phyloP scores from a whole-genome alignment of 768 basidiomycete species.

The Tremella yokohamensis region DNA sequence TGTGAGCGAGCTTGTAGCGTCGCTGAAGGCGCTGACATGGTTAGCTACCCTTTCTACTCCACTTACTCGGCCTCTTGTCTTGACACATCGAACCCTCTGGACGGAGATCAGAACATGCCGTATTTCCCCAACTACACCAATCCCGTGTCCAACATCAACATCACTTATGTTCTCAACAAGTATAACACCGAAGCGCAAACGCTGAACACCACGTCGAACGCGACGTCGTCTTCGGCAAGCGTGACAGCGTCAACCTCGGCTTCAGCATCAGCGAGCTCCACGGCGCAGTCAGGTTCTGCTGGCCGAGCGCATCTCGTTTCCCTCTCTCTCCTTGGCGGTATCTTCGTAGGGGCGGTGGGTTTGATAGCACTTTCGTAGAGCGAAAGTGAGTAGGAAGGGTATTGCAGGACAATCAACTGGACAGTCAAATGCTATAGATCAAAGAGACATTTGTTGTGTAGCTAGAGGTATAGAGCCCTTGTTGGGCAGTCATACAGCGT shows the following conservation, averaged over 20 bases:
- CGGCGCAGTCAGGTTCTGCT: not conserved
- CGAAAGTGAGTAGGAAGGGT: no score
- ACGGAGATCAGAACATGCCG: constrained; percentile 32
- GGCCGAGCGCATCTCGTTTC: no score
- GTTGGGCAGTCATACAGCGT: no score
- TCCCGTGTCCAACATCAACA: constrained; percentile 17
- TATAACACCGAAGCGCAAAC: not conserved
- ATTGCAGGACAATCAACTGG: no score
- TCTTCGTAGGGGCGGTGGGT: no score
- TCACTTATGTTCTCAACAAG: not conserved
- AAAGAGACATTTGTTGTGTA: no score
- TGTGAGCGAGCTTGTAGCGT: constrained; percentile 22
- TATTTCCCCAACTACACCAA: constrained; percentile 28
- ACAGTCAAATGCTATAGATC: no score
- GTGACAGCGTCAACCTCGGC: not conserved
- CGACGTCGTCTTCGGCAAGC: not conserved
- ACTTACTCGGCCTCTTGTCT: constrained; percentile 22
- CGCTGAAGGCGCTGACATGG: not conserved
- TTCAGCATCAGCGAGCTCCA: not conserved
- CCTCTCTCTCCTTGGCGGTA: no score
- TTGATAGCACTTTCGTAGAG: no score
- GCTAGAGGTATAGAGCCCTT: no score
- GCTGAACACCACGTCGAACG: not conserved
- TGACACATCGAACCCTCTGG: constrained; percentile 22
- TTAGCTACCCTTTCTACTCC: constrained; percentile 26